Evolutionary conservation across 2,329 filamentous ascomycete species (phyloP), one percentile per base, ranked within the genome.

Genomic region (Mycocentrospora acerina): DNA sequence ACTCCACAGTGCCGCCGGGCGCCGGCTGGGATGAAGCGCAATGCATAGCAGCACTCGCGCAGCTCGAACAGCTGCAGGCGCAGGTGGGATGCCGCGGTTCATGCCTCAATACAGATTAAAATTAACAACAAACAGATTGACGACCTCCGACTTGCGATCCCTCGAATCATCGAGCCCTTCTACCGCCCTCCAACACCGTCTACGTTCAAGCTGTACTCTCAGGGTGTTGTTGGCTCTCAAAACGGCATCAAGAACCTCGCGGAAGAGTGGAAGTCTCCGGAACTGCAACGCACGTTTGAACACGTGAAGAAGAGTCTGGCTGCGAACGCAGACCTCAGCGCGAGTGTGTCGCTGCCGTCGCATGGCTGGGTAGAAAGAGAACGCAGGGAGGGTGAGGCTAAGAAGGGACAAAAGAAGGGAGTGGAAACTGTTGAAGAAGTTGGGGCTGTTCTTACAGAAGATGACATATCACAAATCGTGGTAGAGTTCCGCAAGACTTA

Each of bases 51-150:
- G 71, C 70, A 2, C 69, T 76, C 27, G 69, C 69, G 24, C 65
- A 69, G 30, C 60, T 76, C 14, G 70, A 73, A 47, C 53, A 59
- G 27, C 59, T 76, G 4, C 69, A 73, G 46, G 58, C 66, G 28
- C 66, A 73, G 56, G 72, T 71, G 45, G 16, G 42, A 32, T 11
- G 14, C 1, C n/a, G 7, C 22, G 10, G 8, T 11, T 14, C 16
- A 12, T 13, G 16, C 11, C 6, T 26, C 14, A 13, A 12, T 10
- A 37, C 4, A n/a, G 1, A 6, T 2, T 11, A 2, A 26, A 24
- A 30, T 46, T 57, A 30, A 54, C 19, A 18, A 15, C 9, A 1
- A 8, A 16, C 35, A 74, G 71, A 55, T 76, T 15, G 64, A 73
- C 26, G 51, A 59, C 25, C 57, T 74, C 4, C 71, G 72, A 35